Evolutionary conservation across 345 rosid species (phyloP), one percentile per base, ranked within the genome.

Genomic region (Bruguiera parviflora): DNA sequence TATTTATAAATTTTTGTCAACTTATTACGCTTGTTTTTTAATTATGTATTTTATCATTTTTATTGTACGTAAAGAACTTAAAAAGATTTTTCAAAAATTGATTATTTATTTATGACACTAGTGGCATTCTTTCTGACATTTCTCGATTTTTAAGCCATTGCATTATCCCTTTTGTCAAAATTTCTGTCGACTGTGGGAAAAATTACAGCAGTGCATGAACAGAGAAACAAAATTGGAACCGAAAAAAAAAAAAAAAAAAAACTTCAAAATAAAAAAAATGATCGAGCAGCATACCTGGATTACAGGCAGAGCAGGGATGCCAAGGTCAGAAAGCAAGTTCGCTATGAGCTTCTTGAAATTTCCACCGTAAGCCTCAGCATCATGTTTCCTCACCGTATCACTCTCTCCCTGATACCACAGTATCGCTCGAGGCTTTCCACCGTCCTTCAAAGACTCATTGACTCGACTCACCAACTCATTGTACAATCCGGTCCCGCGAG

Each of bases 341-440:
- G 4, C 10, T 13, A 76, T 46, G 7, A 76, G 53, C 31, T 5
- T 66, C 62, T 76, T 71, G 43, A 71, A 20, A 5, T 70, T 70
- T 6, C 32, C 60, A 53, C 27, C 61, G 58, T 71, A 76, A 39
- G 63, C 63, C 49, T 55, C 53, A 3, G 79, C 79, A 32, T 76
- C 79, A 13, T 61, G 52, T 46, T 46, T 55, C 28, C 8, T 16
- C 60, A 61, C 65, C 0, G 79, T 66, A 27, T 76, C 72, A 7
- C 75, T 66, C 64, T 71, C 79, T 19, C 75, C 79, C 62, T 76
- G 79, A 21, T 66, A 66, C 79, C 75, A 76, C 59, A 71, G 16
- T 37, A 76, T 7, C 13, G 63, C 75, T 51, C 75, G 65, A 25
- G 71, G 61, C 2, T 5, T 55, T 21, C 79, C 79, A 11, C 79